Conservation (phyloP, 2,329 filamentous ascomycete genomes). For the Meredithiella fracta region DNA sequence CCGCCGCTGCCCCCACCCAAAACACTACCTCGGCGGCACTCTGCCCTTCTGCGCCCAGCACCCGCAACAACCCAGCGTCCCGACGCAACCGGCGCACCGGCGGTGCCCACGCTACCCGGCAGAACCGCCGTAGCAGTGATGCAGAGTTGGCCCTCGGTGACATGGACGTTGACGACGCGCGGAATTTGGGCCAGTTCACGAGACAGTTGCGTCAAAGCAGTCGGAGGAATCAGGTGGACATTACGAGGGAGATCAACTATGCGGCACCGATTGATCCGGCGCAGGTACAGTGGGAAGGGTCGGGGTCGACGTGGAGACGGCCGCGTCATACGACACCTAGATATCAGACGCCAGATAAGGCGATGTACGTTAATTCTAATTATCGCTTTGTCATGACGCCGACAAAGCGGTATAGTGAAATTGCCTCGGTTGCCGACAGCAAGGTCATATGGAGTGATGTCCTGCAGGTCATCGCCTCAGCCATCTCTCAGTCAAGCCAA, state of each 20-base stretch:
- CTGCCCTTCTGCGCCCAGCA: neutral
- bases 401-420: slow-evolving; percentile 55
- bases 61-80: neutral
- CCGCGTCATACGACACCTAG: slow-evolving; percentile 38
- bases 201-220: neutral
- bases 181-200: neutral
- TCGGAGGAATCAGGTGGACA: neutral
- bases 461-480: slow-evolving; percentile 78
- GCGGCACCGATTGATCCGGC: neutral
- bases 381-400: slow-evolving; percentile 93
- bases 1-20: neutral
- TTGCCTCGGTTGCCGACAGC: slow-evolving; percentile 73
- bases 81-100: neutral
- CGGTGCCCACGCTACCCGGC: neutral
- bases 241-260: neutral
- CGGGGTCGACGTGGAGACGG: slow-evolving; percentile 34
- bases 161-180: neutral
- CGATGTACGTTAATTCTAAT: slow-evolving; percentile 81
- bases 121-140: neutral
- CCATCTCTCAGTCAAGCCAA: slow-evolving; percentile 70
- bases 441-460: slow-evolving; percentile 84
- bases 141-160: neutral
- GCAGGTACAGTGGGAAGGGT: neutral
- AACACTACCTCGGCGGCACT: neutral
- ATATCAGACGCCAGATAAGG: slow-evolving; percentile 81